Evolutionary conservation across 2,329 filamentous ascomycete genomes (phyloP), one percentile per base, ranked within the genome.

Genomic region (Scedosporium boydii): DNA sequence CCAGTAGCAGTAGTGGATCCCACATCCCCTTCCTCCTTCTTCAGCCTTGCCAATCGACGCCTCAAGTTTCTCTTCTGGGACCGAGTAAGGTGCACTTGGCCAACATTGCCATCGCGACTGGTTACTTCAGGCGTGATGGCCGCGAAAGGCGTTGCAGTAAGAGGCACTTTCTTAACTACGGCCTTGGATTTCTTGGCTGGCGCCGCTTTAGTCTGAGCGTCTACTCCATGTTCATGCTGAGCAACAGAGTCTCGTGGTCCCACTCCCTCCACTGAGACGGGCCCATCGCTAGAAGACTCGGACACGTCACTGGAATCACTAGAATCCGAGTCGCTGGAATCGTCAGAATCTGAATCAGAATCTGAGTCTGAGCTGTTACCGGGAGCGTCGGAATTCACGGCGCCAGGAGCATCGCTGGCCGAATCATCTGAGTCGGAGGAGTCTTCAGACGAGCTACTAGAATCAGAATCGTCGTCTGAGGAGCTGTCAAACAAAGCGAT

Each of bases 51-150:
- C 5, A 65, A 29, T 41, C 77, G 77, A 53, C 82, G 76, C 29
- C 82, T 75, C 7, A 76, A 77, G 64, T 85, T 85, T 5, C 82
- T 77, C 64, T 76, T 81, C 66, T 79, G 78, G 0, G 82, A 85
- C 41, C 67, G 73, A 0, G 71, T 70, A 59, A 79, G 34, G 2
- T 38, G 34, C 34, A 38, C 34, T 38, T 38, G 34, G 12, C 34
- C 10, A 38, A 12, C 34, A 38, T 38, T 14, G 12, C 10, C 34
- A 38, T 6, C 10, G 34, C 9, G 34, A 12, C 12, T 12, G 34
- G 34, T 38, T 38, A 38, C 10, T 2, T 38, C 5, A 3, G 34
- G 34, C 34, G 34, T 14, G 10, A 38, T 10, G 10, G 34, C 10
- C 34, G 29, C 10, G 34, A 14, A 38, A 12, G 34, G 34, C 34